Base-by-base conservation (phyloP, 495 filamentous ascomycete genomes). In the Hypoxylon trugodes region DNA sequence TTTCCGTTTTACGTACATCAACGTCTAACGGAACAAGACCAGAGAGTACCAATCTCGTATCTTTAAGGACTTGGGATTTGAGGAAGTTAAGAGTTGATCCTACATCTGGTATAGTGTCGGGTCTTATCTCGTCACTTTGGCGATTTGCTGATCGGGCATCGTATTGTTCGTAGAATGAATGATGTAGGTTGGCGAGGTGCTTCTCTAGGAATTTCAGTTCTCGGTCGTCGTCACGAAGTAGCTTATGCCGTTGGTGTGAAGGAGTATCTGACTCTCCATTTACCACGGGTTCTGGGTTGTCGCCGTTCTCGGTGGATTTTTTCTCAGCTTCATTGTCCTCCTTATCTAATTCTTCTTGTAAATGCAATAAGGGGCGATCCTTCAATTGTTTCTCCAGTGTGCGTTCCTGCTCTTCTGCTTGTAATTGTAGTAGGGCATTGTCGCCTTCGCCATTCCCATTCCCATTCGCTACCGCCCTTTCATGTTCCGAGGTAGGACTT, bases 271-370 rank as follows among this genome's bases (percentile, higher is more conserved):
- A 57, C 21, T 70, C 59, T 36, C 73, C 53, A 45, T 70, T 59
- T 7, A 59, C 47, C 21, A 26, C 8, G 18, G 35, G 49, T 4
- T 75, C 66, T 5, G 68, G 67, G 6, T 62, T 63, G 28, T 76
- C 70, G n/a, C 76, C 72, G 16, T 73, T 71, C 15, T 77, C 69
- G 7, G 77, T 77, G 7, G 83, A 79, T 3, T 76, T 79, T 38
- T 75, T 77, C 49, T 87, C 86, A 16, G 80, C 81, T 28, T 81
- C 78, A 49, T 91, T 87, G 48, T 95, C 92, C 58, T 93, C 89
- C 33, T 87, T 86, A 64, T 98, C 95, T 28, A 97, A 81, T 66
- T 90, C 81, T 55, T 96, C 90, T 71, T 99, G 95, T 66, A 95
- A 87, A 60, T 93, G 87, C 12, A 96, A 80, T 21, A 99, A 77